Evolutionary conservation across 495 filamentous ascomycete species (phyloP).

Genomic region (Opeltia flavorubescens): DNA sequence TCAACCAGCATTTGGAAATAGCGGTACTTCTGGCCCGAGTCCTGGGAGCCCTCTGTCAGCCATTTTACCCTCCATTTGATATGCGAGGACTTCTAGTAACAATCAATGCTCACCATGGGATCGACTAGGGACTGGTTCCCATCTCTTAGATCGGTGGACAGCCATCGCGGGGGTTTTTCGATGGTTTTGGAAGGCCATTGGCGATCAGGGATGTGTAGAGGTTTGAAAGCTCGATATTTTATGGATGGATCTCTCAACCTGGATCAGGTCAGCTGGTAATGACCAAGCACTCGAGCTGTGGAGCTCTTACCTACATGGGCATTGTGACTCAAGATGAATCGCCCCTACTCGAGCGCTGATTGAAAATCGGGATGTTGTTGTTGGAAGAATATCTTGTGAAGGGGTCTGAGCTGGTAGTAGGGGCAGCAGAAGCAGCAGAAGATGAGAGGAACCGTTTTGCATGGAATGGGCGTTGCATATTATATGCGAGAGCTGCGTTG

Average conservation of each 20-base stretch:
- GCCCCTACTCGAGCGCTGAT: background rate
- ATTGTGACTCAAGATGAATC: background rate
- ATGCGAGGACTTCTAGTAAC: background rate
- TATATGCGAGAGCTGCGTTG: too few relatives aligned
- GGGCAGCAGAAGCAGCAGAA: background rate
- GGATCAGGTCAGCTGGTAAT: slow-evolving; percentile 7
- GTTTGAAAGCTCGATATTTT: slow-evolving; percentile 75
- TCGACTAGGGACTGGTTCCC: slow-evolving; percentile 81
- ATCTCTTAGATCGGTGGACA: slow-evolving; percentile 74
- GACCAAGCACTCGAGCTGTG: background rate
- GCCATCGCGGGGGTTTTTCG: slow-evolving; percentile 70
- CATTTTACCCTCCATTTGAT: background rate
- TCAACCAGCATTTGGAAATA: slow-evolving; percentile 93
- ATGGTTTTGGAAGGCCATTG: slow-evolving; percentile 80
- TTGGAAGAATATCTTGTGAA: background rate
- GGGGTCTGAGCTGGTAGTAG: background rate
- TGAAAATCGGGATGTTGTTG: background rate
- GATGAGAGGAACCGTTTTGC: too few relatives aligned
- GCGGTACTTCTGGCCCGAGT: slow-evolving; percentile 68
- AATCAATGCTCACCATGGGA: slow-evolving; percentile 54
- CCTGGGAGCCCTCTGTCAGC: too few relatives aligned
- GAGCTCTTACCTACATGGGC: slow-evolving; percentile 1
- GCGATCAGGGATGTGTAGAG: slow-evolving; percentile 67
- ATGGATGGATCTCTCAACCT: slow-evolving; percentile 91
- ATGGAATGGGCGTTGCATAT: too few relatives aligned